These are phyloP conservation scores for Stephanodiscus triporus DNA, from an alignment of 108 stramenopile species.

Conservation along the genomic window DNA sequence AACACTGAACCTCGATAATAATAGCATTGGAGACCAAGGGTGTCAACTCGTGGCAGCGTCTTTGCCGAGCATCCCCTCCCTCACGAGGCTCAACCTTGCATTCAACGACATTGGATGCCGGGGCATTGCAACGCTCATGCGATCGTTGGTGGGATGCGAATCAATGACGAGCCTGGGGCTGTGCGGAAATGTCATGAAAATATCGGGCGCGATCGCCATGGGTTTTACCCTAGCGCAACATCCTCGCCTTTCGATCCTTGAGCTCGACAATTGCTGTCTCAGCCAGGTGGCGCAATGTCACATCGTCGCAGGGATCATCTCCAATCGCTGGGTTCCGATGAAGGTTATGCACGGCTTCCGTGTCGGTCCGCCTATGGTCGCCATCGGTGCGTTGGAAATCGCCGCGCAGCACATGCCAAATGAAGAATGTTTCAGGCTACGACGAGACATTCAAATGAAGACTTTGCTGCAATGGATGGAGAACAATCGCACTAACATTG, in stretches of 20 bases:
- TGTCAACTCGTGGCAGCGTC: constrained; percentile 90
- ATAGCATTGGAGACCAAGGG: constrained; percentile 87
- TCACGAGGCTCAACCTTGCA: constrained; percentile 72
- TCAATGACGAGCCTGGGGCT: constrained; percentile 80
- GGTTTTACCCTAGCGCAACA: constrained; percentile 84
- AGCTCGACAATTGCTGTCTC: constrained; percentile 86
- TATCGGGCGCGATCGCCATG: constrained; percentile 87
- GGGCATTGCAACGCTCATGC: constrained; percentile 84
- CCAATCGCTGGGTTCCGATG: constrained; percentile 91
- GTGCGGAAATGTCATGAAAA: constrained; percentile 83
- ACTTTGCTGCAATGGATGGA: constrained; percentile 85
- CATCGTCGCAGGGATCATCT: constrained; percentile 85
- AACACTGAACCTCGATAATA: constrained; percentile 82
- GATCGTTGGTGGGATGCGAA: constrained; percentile 80
- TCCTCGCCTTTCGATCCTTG: constrained; percentile 77
- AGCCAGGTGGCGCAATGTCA: constrained; percentile 90
- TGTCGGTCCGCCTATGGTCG: constrained; percentile 87
- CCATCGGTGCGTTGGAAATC: constrained; percentile 75
- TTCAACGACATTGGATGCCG: constrained; percentile 90
- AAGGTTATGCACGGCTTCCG: constrained; percentile 80
- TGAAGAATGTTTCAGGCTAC: constrained; percentile 85
- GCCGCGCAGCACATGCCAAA: constrained; percentile 73
- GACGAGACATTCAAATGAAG: constrained; percentile 88
- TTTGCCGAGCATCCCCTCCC: constrained; percentile 71
- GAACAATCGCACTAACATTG: constrained; percentile 58